phyloP scores from a whole-genome alignment of 805 yeast species.

The Candida jianshihensis region DNA sequence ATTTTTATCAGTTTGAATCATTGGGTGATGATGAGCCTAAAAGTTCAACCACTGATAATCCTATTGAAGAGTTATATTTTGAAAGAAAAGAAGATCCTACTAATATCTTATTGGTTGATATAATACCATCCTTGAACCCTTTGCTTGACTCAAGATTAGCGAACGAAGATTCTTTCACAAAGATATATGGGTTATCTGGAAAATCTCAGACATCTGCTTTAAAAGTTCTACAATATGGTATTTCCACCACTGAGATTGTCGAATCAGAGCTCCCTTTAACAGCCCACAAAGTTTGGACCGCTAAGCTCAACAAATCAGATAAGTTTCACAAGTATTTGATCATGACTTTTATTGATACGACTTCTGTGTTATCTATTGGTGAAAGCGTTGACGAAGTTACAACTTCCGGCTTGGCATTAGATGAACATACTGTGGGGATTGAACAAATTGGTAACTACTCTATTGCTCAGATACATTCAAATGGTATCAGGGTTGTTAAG shows the following conservation, averaged over 20 bases:
- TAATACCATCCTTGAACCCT: conserved; percentile 42
- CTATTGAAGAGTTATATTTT: conserved; percentile 24
- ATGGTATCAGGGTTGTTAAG: conserved; percentile 59
- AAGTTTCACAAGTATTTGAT: conserved; percentile 56
- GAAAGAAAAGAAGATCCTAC: conserved; percentile 32
- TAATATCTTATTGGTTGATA: conserved; percentile 55
- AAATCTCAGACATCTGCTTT: conserved; percentile 37
- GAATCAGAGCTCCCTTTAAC: conserved; percentile 67
- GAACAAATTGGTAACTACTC: conserved; percentile 60
- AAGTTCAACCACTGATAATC: conserved; percentile 23
- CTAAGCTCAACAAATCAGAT: conserved; percentile 39
- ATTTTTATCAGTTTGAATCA: conserved; percentile 71
- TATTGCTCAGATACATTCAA: conserved; percentile 63
- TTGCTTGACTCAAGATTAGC: conserved; percentile 34
- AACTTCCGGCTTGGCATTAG: conserved; percentile 52
- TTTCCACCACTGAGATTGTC: conserved; percentile 55
- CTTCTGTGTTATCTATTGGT: conserved; percentile 70
- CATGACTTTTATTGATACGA: conserved; percentile 55
- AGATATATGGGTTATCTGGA: conserved; percentile 37
- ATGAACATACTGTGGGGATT: conserved; percentile 58
- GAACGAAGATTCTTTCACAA: conserved; percentile 28
- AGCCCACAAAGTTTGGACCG: conserved; percentile 59
- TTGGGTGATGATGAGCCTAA: conserved; percentile 55
- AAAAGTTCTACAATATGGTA: conserved; percentile 47
- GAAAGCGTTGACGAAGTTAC: conserved; percentile 73